Evolutionary conservation across 2,329 filamentous ascomycete genomes (phyloP).

Genomic region (Zymoseptoria ardabiliae): DNA sequence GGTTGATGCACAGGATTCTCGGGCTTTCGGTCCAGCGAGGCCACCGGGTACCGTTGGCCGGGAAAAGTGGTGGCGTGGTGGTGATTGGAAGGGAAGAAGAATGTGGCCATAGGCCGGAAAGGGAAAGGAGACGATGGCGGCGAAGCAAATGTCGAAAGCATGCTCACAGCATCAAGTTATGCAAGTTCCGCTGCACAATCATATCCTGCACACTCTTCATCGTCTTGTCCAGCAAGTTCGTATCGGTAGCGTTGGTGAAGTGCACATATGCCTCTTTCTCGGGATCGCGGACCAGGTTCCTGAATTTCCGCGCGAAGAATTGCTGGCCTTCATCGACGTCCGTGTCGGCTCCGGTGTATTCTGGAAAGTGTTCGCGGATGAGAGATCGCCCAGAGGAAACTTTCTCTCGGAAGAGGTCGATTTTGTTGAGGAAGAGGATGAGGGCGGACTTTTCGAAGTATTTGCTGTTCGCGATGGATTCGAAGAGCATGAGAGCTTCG

Average conservation of each 20-base stretch:
- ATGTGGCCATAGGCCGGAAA: not conserved
- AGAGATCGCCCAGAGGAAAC: constrained; percentile 39
- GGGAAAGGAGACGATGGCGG: too few species aligned
- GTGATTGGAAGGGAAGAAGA: not conserved
- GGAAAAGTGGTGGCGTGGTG: not conserved
- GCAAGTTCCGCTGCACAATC: constrained; percentile 48
- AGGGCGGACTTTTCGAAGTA: constrained; percentile 46
- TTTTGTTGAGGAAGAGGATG: constrained; percentile 49
- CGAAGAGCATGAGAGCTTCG: constrained; percentile 48
- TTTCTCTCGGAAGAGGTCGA: constrained; percentile 47
- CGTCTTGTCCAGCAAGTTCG: constrained; percentile 44
- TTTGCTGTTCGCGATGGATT: constrained; percentile 46
- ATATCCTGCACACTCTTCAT: constrained; percentile 48
- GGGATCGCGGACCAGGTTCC: constrained; percentile 42
- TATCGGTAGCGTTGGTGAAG: constrained; percentile 48
- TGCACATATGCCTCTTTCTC: constrained; percentile 47
- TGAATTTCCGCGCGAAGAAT: constrained; percentile 47
- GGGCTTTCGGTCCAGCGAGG: not conserved
- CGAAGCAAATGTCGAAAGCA: constrained; percentile 5
- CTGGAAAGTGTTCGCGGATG: constrained; percentile 44
- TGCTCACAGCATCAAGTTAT: constrained; percentile 40
- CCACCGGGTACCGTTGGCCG: not conserved
- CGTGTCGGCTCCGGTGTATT: constrained; percentile 38
- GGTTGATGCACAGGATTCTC: not conserved
- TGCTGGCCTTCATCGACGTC: constrained; percentile 43